Base-by-base conservation (phyloP, 129 eudicot species). In the Tagetes erecta region DNA sequence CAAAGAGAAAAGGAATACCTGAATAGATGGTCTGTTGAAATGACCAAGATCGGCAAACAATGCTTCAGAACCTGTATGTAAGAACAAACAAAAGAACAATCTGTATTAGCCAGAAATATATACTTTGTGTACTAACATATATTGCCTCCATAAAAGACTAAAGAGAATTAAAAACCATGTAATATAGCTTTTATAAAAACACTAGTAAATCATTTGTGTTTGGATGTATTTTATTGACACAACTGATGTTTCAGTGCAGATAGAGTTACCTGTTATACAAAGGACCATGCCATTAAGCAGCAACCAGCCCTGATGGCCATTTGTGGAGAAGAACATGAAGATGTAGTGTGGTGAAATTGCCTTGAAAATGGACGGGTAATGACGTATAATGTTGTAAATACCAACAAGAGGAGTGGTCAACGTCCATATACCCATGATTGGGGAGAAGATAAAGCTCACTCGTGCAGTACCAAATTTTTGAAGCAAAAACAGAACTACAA, bases 41-140 rank as follows among this genome's bases (percentile, higher is more conserved):
- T 89, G 96, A 53, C 96, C 96, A 68, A 89, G 88, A 78, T 86
- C 96, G 65, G 96, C 96, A 86, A 89, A 89, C 79, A 89, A 63
- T 45, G 92, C 92, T 76, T 89, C 96, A 46, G 92, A 78, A 73
- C 96, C 96, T 86, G 85, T 27, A 47, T 39, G 59, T 45, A 39
- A 50, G 49, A 66, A 37, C 2, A 49, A 8, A 45, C 40, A 45
- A 45, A 4, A 20, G 6, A 41, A 20, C 27, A 20, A 20, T 20
- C 27, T 20, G 27, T 20, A 20, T 20, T 34, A 72, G 6, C 33
- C 46, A 34, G 40, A 40, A 75, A 59, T 34, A 31, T 34, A 31
- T 40, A 31, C 8, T 36, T 44, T 63, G 30, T 67, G 39, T 38
- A 37, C 5, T 10, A 50, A 2, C 3, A 50, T 9, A 39, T 11